These are phyloP conservation scores for Mallotus nudiflorus DNA, from an alignment of 345 rosid genomes.

Conservation along the genomic window DNA sequence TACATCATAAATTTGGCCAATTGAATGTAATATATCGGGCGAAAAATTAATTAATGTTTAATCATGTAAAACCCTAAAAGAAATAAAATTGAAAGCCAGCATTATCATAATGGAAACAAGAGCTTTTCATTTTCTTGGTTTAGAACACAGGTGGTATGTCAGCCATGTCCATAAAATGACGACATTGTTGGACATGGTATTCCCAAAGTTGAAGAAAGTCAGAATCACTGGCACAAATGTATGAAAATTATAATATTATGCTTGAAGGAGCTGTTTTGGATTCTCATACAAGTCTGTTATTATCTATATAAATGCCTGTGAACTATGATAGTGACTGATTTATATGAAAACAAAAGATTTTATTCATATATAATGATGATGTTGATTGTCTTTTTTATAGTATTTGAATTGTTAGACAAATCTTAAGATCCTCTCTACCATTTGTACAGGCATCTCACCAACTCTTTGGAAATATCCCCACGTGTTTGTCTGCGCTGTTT, in stretches of 20 bases:
- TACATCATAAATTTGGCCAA: too few relatives aligned
- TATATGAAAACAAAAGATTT: background rate
- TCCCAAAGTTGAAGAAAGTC: too few relatives aligned
- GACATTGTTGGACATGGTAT: conserved; percentile 17
- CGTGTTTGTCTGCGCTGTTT: background rate
- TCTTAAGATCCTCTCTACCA: background rate
- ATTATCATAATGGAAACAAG: too few relatives aligned
- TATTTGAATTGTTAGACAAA: background rate
- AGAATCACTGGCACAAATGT: too few relatives aligned
- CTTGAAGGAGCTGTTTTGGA: conserved; percentile 6
- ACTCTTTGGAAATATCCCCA: background rate
- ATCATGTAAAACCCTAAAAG: too few relatives aligned
- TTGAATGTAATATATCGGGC: too few relatives aligned
- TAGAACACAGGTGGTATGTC: too few relatives aligned
- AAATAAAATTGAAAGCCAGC: too few relatives aligned
- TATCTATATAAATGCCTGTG: background rate
- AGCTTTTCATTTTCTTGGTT: too few relatives aligned
- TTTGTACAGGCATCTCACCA: background rate
- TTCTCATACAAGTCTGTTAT: conserved; percentile 8
- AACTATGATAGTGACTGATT: background rate
- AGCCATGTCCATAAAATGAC: conserved; percentile 20
- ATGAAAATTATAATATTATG: too few relatives aligned
- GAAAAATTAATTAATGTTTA: too few relatives aligned
- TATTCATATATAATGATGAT: background rate
- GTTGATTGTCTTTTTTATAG: background rate